These are phyloP conservation scores for Coffea canephora DNA, from an alignment of 257 asterid species.

Conservation along the genomic window DNA sequence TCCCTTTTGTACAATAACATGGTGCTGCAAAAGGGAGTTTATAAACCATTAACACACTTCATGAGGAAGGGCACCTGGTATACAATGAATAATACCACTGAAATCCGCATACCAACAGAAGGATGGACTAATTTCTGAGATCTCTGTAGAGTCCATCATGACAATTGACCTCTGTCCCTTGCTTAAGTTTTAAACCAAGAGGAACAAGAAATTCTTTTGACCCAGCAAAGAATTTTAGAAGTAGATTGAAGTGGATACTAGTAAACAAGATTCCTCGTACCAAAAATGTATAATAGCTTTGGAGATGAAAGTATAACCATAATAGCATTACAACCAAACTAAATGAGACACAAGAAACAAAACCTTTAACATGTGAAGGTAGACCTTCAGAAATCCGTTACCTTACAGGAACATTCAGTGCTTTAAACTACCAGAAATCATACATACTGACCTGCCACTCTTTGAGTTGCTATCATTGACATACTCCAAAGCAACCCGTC, in stretches of 20 bases:
- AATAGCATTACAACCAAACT: background rate
- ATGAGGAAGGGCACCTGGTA: too few species aligned
- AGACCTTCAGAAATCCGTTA: background rate
- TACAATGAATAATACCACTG: too few species aligned
- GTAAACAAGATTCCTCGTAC: background rate
- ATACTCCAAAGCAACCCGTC: slow-evolving; percentile 73
- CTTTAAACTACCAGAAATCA: slow-evolving; percentile 7
- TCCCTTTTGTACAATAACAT: too few species aligned
- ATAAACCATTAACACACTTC: too few species aligned
- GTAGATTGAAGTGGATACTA: background rate
- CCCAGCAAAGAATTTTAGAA: background rate
- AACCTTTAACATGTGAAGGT: background rate
- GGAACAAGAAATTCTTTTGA: background rate
- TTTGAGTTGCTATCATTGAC: slow-evolving; percentile 33
- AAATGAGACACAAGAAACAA: background rate
- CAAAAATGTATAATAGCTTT: background rate
- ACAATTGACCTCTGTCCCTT: background rate
- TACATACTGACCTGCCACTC: slow-evolving; percentile 63
- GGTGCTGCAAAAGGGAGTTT: too few species aligned
- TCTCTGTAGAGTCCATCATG: background rate
- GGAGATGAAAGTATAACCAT: background rate
- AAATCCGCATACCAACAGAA: background rate
- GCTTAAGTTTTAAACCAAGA: background rate
- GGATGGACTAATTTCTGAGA: background rate
- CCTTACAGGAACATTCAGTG: background rate